Evolutionary conservation across 2,329 filamentous ascomycete genomes (phyloP), one percentile per base, ranked within the genome.

Genomic region (Penicillium sp.): DNA sequence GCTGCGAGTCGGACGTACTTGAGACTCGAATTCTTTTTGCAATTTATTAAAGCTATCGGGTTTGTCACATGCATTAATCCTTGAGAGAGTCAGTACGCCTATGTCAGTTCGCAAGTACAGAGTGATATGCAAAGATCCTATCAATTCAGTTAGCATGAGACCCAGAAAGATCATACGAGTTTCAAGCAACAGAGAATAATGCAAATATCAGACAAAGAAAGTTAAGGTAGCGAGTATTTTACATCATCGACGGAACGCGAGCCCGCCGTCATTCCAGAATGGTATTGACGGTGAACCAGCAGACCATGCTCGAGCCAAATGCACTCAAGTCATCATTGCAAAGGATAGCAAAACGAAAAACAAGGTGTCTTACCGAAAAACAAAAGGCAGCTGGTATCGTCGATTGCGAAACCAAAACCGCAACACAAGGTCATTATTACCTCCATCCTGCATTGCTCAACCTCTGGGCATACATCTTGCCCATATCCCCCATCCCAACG

Each of bases 231-330:
- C 94, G 92, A 90, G 95, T 91, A 89, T 84, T 88, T 96, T 90
- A 96, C 94, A 97, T 97, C 94, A 97, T 87, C 86, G 94, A 96
- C 90, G 87, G 86, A 84, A 82, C 82, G 82, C 83, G 78, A 79
- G 82, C 77, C 69, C 75, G 75, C 70, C 72, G 82, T 81, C 81
- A 81, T 80, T 84, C 90, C 92, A 94, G 86, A 90, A 97, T 88
- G 91, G 90, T 84, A 80, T 82, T 80, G 83, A 83, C 21, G 83
- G 83, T 80, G 79, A 73, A 79, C 76, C 82, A 81, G 82, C 84
- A 82, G 80, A 83, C 88, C 88, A 93, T 96, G 86, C 94, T 98
- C 94, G 92, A 98, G 94, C 94, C 94, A 98, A 98, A 98, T 98
- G 94, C 94, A 93, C 94, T 98, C 94, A 94, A 92, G 94, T 98